Evolutionary conservation across 805 yeast species (phyloP).

Genomic region (Candida xiaguanensis): DNA sequence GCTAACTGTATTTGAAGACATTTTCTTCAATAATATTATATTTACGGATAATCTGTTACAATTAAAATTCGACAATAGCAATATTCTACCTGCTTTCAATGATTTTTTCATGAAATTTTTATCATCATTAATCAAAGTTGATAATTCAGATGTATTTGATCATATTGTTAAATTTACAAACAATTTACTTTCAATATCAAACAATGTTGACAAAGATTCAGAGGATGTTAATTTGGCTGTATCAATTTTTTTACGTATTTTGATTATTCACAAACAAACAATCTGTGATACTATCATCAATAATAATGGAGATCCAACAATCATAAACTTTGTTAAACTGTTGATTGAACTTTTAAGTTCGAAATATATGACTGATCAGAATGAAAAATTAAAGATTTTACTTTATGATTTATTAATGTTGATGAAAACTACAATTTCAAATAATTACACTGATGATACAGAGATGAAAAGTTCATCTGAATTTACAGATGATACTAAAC

Average conservation of each 20-base stretch:
- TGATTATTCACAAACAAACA: constrained; percentile 54
- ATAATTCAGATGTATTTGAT: constrained; percentile 19
- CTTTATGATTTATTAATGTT: constrained; percentile 58
- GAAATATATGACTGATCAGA: constrained; percentile 27
- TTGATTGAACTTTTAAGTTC: constrained; percentile 46
- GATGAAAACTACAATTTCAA: constrained; percentile 40
- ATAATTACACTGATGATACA: constrained; percentile 10
- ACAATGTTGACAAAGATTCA: constrained; percentile 3
- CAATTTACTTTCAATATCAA: constrained; percentile 16
- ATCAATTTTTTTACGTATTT: constrained; percentile 48
- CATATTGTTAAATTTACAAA: constrained; percentile 18
- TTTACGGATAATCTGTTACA: constrained; percentile 7
- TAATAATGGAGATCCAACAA: constrained; percentile 29
- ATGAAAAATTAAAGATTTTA: constrained; percentile 51
- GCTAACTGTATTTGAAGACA: constrained; percentile 24
- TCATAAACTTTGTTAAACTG: constrained; percentile 44
- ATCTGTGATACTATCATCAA: constrained; percentile 44
- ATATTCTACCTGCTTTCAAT: constrained; percentile 36
- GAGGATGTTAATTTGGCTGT: constrained; percentile 27
- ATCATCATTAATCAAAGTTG: constrained; percentile 23
- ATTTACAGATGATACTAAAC: not conserved
- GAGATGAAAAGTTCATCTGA: constrained; percentile 9
- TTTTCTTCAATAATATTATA: constrained; percentile 19
- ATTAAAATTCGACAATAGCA: constrained; percentile 7
- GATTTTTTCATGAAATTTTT: constrained; percentile 48